Evolutionary conservation across 352 stramenopile genomes (phyloP).

Genomic region (Phytopythium helicoides): DNA sequence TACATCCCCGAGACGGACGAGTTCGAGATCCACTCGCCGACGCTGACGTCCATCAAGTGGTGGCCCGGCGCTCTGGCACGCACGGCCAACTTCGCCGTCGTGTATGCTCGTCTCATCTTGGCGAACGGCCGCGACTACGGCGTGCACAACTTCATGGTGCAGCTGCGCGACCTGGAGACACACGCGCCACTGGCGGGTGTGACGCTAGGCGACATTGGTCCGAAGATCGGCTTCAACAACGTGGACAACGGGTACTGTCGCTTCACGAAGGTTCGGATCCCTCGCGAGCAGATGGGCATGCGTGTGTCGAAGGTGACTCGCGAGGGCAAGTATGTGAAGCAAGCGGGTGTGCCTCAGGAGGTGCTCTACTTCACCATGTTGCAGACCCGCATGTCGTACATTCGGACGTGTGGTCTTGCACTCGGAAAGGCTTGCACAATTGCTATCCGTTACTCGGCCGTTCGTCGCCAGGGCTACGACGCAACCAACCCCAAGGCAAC

Average conservation of each 20-base stretch:
- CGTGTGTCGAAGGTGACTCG: conserved; percentile 49
- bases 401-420: conserved; percentile 38
- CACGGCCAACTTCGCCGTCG: conserved; percentile 90
- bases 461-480: conserved; percentile 88
- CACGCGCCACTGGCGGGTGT: conserved; percentile 84
- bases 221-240: conserved; percentile 87
- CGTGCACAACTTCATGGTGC: conserved; percentile 94
- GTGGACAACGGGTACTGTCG: conserved; percentile 69
- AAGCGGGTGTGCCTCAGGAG: conserved; percentile 36
- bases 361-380: conserved; percentile 85
- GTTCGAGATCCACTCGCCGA: conserved; percentile 94
- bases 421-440: conserved; percentile 92
- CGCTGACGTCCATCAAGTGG: conserved; percentile 93
- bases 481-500: conserved; percentile 45
- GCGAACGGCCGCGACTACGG: conserved; percentile 58
- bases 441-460: conserved; percentile 92
- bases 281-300: conserved; percentile 69
- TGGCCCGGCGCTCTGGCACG: conserved; percentile 93
- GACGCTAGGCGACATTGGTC: conserved; percentile 89
- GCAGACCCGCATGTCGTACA: conserved; percentile 67
- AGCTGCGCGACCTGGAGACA: conserved; percentile 76
- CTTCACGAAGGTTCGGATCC: conserved; percentile 59
- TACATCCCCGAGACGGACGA: conserved; percentile 89
- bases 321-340: conserved; percentile 67
- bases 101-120: conserved; percentile 89